These are phyloP conservation scores for Phytophthora tentaculata DNA, from an alignment of 352 stramenopile species.

Conservation along the genomic window DNA sequence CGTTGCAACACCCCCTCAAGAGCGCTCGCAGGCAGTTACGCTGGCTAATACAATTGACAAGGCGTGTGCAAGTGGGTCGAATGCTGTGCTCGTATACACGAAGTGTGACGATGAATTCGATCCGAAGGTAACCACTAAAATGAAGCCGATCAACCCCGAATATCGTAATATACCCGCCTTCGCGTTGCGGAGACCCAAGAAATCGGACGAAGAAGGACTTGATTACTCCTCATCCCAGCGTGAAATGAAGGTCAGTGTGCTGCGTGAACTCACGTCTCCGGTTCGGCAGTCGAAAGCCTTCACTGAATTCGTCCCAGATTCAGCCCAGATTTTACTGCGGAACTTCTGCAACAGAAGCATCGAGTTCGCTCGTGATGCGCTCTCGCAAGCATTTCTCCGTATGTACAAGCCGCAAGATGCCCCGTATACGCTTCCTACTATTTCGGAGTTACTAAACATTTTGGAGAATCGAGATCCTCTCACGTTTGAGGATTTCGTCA, in stretches of 20 bases:
- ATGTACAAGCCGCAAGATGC: not conserved
- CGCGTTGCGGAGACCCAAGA: not conserved
- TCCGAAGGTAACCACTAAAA: not conserved
- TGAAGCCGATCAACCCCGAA: not conserved
- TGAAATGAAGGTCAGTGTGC: not conserved
- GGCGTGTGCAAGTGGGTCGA: not conserved
- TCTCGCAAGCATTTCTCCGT: not conserved
- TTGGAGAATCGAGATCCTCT: not conserved
- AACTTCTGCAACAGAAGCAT: not conserved
- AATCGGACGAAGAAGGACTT: not conserved
- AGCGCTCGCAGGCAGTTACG: slow-evolving; percentile 4
- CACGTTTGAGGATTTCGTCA: not conserved
- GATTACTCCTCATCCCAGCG: not conserved
- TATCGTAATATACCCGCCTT: not conserved
- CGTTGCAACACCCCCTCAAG: slow-evolving; percentile 17
- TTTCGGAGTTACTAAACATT: not conserved
- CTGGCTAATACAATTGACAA: not conserved
- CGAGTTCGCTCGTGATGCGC: not conserved
- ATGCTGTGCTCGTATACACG: not conserved
- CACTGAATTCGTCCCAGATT: not conserved
- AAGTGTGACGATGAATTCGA: not conserved
- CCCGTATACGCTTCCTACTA: not conserved
- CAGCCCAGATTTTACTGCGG: not conserved
- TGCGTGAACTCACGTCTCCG: not conserved
- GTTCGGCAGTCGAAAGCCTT: not conserved